Percentiles rank a stretch among this genome's conserved stretches.
Evolutionary conservation across 108 stramenopile genomes (phyloP).

Genomic region (Fistulifera pelliculosa): DNA sequence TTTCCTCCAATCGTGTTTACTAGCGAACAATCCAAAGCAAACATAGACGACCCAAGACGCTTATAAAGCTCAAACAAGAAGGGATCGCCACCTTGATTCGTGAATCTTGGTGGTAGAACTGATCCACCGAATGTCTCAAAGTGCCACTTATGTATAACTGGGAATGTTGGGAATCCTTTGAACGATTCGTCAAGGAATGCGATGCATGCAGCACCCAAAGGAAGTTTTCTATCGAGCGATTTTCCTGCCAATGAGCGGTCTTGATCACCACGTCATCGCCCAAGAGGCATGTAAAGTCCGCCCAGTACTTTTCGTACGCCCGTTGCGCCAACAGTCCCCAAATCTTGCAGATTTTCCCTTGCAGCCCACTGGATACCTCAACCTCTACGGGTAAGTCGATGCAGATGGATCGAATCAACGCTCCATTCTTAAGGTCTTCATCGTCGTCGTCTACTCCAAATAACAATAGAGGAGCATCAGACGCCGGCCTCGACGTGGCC

Average conservation of each 20-base stretch:
- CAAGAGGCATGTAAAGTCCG: slow-evolving; percentile 40
- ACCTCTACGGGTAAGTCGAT: too few relatives aligned
- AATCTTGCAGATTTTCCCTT: slow-evolving; percentile 18
- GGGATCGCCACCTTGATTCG: slow-evolving; percentile 49
- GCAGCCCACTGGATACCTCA: too few relatives aligned
- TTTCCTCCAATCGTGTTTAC: slow-evolving; percentile 31
- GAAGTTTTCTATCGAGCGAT: slow-evolving; percentile 8
- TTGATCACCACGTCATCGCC: slow-evolving; percentile 43
- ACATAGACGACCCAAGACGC: slow-evolving; percentile 26
- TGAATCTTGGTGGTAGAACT: slow-evolving; percentile 32
- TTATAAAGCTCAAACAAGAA: slow-evolving; percentile 34
- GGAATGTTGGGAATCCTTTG: slow-evolving; percentile 54
- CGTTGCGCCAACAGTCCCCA: slow-evolving; percentile 36
- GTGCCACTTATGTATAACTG: slow-evolving; percentile 31
- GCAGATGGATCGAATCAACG: too few relatives aligned
- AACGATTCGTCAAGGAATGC: slow-evolving; percentile 42
- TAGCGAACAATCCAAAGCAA: slow-evolving; percentile 14
- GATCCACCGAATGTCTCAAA: slow-evolving; percentile 25
- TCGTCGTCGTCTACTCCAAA: slow-evolving; percentile 2
- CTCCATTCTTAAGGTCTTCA: too few relatives aligned
- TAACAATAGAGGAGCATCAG: not conserved
- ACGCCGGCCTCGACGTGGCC: not conserved
- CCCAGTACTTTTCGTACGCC: slow-evolving; percentile 26
- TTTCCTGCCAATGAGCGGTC: slow-evolving; percentile 13
- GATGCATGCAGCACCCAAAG: slow-evolving; percentile 36